Conservation (phyloP, 1,284 basidiomycete species). For the Spongiforma sp. region DNA sequence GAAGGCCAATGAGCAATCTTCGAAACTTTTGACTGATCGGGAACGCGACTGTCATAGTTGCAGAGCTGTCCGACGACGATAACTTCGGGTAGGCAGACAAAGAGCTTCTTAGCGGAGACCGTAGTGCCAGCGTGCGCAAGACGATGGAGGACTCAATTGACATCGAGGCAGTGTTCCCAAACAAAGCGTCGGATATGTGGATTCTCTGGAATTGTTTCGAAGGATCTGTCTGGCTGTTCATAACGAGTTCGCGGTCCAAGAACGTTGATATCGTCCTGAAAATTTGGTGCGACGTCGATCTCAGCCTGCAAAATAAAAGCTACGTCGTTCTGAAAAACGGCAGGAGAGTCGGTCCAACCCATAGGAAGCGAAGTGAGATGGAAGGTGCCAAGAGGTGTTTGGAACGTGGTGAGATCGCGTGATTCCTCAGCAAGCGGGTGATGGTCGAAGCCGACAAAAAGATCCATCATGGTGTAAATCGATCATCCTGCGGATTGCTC, state of each 20-base stretch:
- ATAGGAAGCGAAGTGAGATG: constrained; percentile 13
- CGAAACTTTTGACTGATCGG: constrained; percentile 4
- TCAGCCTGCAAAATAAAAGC: constrained; percentile 30
- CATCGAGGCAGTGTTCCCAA: constrained; percentile 26
- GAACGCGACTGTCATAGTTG: constrained; percentile 7
- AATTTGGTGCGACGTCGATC: background rate
- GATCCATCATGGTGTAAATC: constrained; percentile 30
- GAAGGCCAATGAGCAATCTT: constrained; percentile 9
- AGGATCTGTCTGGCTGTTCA: constrained; percentile 21
- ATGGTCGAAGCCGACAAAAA: constrained; percentile 12
- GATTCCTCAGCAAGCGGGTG: constrained; percentile 6
- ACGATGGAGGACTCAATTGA: constrained; percentile 23
- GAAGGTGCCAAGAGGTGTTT: constrained; percentile 26
- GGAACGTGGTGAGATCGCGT: constrained; percentile 22
- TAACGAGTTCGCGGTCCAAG: constrained; percentile 10
- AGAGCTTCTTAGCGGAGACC: constrained; percentile 20
- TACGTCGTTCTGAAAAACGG: constrained; percentile 26
- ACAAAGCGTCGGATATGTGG: constrained; percentile 33
- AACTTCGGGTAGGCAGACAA: constrained; percentile 11
- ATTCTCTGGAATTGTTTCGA: constrained; percentile 36
- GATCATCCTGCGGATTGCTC: constrained; percentile 12
- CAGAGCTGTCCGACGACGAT: constrained; percentile 19
- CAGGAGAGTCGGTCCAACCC: constrained; percentile 41
- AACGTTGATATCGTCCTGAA: constrained; percentile 5
- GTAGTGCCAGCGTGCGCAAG: constrained; percentile 26